Evolutionary conservation across 306 rosid species (phyloP), one percentile per base, ranked within the genome.

Genomic region (Abrus pulchellus): DNA sequence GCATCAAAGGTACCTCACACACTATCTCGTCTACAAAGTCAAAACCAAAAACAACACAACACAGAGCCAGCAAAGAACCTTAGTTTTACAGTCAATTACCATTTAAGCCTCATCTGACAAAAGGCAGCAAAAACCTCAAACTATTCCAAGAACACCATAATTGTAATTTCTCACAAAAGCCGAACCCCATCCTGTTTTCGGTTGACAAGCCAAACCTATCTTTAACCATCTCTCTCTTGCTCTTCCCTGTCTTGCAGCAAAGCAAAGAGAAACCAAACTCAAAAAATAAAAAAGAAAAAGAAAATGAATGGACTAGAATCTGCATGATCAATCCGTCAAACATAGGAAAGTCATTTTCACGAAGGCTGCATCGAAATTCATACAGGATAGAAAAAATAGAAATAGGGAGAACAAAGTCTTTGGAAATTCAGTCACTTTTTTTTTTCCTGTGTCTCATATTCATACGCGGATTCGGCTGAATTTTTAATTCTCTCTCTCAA

Each of bases 401-500:
- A 28, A 48, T 48, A 47, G 3, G 12, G 1, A 69, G 8, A 75
- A 71, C 30, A n/a, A 62, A 80, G 76, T 81, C 83, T 40, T 83
- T 32, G 82, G 83, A 81, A 89, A 65, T 83, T 85, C 90, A 83
- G 83, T 38, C 85, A 33, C 56, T 52, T 48, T 71, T 77, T 76
- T 53, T 28, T 12, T 38, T 41, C 55, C 9, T 27, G 56, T 45
- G 32, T 70, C 69, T 71, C 72, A 28, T n/a, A 34, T 30, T 8
- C 60, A 3, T 38, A 83, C 94, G 94, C 94, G 92, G 87, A 85
- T 67, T 88, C 85, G 62, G 55, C 83, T 28, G 49, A 38, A 34
- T 79, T 72, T 75, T 72, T 44, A 20, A 57, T 32, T 11, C 34
- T 55, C 14, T 34, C 6, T 65, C 52, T 32, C 60, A 20, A 52